Base-by-base conservation (phyloP, 2,329 filamentous ascomycete species). In the Aspergillus sp. region DNA sequence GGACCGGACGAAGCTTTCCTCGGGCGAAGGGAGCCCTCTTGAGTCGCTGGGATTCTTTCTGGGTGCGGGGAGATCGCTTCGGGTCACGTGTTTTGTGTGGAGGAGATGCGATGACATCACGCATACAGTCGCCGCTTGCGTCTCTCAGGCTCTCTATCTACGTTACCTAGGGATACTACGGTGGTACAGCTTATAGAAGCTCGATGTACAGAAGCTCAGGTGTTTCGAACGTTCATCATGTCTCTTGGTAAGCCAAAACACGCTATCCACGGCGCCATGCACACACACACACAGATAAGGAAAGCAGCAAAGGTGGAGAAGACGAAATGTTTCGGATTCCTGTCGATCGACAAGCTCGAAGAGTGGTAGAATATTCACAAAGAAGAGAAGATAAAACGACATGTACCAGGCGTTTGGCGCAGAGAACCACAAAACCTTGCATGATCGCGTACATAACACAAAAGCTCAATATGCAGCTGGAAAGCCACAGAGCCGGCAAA, bases 291-390 rank as follows among this genome's bases (percentile, higher is more conserved):
- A 57, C 43, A 57, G 55, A 19, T 24, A 33, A 56, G 43, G 52
- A 21, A 57, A 58, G 52, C 47, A 56, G 51, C 46, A 50, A 55
- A 56, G 44, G 57, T 56, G 48, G 33, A 58, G 45, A 52, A 43
- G 53, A 60, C 55, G 54, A 50, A 61, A 61, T 51, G 50, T 49
- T 54, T 63, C 55, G 55, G 40, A 59, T 64, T 55, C 59, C 54
- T 66, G 59, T 55, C 56, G 39, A 58, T 55, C 61, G 55, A 50
- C 48, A 48, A 48, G 39, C 33, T 54, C 54, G 57, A 51, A 56
- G 24, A 45, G 49, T 53, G 45, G 21, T 19, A 55, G 37, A 66
- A 65, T 66, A 66, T 66, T 56, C 64, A 65, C 64, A 65, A 50
- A 44, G 59, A 65, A 62, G 57, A 60, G 50, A 41, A 53, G 21